Base-by-base conservation (phyloP, 257 asterid species). In the Solanum rostratum region DNA sequence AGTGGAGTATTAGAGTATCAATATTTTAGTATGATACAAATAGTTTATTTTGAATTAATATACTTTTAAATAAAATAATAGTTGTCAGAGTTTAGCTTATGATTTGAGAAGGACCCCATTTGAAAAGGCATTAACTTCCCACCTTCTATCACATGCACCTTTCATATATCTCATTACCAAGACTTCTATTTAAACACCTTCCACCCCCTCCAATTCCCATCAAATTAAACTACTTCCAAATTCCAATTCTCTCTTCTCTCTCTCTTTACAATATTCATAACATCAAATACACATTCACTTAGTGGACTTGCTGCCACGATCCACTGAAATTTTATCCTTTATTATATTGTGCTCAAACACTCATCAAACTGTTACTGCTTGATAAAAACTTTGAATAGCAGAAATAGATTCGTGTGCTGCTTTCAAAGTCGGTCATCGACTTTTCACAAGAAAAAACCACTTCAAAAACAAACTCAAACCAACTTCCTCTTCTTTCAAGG, bases 151-250 rank as follows among this genome's bases (percentile, higher is more conserved):
- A 87, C 91, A 91, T 91, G 93, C 87, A 43, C 37, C 87, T 79
- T 53, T 88, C 85, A 62, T 65, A 29, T 80, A 52, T 79, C 83
- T 78, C 63, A 49, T 41, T 73, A 45, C 88, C 84, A 74, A 27
- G 55, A 41, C 87, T 89, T 88, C 97, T 92, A 92, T 94, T 87
- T 93, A 93, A 91, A 7, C 55, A 84, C 88, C 92, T 87, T 57
- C 65, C 83, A 86, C 22, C 19, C 63, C 83, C 76, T 71, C 54
- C 63, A n/a, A 84, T 91, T 86, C 66, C 80, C 90, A 57, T 57
- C 81, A 82, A 85, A 81, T 90, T 87, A 80, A 30, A 43, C 79
- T 19, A 37, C 18, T 84, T 70, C 83, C 85, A 54, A 33, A 33
- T 33, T 33, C 6, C 39, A 33, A 33, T 33, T 41, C 70, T 80